Evolutionary conservation across 805 yeast genomes (phyloP).

Genomic region (Lachancea nothofagi): DNA sequence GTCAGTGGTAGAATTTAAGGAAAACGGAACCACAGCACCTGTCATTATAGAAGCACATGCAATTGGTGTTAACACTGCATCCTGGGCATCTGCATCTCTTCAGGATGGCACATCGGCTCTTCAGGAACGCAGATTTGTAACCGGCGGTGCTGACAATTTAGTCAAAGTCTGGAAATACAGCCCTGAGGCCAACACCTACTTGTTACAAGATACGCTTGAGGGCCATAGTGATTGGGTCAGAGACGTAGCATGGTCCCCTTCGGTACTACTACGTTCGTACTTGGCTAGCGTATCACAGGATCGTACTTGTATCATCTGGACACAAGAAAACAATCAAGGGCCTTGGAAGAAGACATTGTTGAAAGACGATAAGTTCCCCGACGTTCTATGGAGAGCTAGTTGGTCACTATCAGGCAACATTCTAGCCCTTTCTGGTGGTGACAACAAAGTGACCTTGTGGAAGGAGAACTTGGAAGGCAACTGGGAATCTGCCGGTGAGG

Average conservation of each 20-base stretch:
- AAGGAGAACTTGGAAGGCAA: constrained; percentile 87
- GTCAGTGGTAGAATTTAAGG: constrained; percentile 84
- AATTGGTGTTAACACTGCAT: constrained; percentile 89
- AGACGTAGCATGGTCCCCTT: constrained; percentile 97
- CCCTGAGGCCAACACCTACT: constrained; percentile 49
- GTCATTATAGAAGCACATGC: constrained; percentile 67
- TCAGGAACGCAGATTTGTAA: constrained; percentile 69
- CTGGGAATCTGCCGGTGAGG: constrained; percentile 98
- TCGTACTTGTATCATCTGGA: constrained; percentile 91
- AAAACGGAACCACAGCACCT: constrained; percentile 74
- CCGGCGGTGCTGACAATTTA: constrained; percentile 93
- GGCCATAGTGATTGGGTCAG: constrained; percentile 99
- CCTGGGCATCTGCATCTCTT: constrained; percentile 74
- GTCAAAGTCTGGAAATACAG: constrained; percentile 86
- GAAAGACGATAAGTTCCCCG: constrained; percentile 81
- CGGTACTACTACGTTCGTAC: constrained; percentile 77
- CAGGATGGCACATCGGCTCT: constrained; percentile 32
- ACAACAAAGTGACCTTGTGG: constrained; percentile 93
- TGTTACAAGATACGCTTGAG: constrained; percentile 67
- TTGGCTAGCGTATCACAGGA: constrained; percentile 97
- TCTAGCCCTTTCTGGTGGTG: constrained; percentile 93
- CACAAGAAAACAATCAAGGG: constrained; percentile 61
- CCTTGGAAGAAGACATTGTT: constrained; percentile 79
- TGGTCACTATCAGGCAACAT: constrained; percentile 97
- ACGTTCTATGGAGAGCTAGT: constrained; percentile 96